Evolutionary conservation across 2,329 filamentous ascomycete species (phyloP), one percentile per base, ranked within the genome.

Genomic region (Fusarium burgessii): DNA sequence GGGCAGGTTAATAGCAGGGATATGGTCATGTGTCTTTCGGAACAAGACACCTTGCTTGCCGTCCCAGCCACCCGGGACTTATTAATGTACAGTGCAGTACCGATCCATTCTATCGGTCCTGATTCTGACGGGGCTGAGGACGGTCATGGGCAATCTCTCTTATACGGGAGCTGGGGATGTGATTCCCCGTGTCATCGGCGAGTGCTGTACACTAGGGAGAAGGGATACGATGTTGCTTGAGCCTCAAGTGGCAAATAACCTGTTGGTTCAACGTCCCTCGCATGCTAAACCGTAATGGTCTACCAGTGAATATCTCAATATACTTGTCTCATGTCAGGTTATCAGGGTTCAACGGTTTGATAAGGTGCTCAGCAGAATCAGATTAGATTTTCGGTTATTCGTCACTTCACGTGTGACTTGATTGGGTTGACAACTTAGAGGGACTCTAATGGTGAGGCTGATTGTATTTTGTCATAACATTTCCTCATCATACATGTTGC

Each of bases 1-100:
- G n/a, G 23, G 17, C 23, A 40, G 49, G 49, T 27, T 25, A 43
- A 43, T 20, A 25, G 15, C 38, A 29, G 36, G 40, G 41, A 29
- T 63, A 65, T 32, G 36, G 55, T 55, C 23, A 56, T 46, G 36
- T 49, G 23, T 46, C 33, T 25, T 40, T 65, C 51, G 59, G 50
- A 66, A 49, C 38, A 33, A 58, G 47, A 66, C 58, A 51, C 61
- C 71, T 58, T 67, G 59, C 47, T 55, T 68, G 59, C 62, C 55
- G 72, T 70, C 70, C 70, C 72, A 68, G 59, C 62, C 60, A 66
- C 42, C 65, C 23, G 73, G 73, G 62, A 72, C 59, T 52, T 42
- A 58, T 68, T 64, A 38, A 55, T 55, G 51, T 55, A 55, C 51
- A 33, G 20, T 43, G n/a, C 38, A 68, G 43, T 71, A 55, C 67